Base-by-base conservation (phyloP, 148 eudicot species). In the Chenopodium berlandieri region DNA sequence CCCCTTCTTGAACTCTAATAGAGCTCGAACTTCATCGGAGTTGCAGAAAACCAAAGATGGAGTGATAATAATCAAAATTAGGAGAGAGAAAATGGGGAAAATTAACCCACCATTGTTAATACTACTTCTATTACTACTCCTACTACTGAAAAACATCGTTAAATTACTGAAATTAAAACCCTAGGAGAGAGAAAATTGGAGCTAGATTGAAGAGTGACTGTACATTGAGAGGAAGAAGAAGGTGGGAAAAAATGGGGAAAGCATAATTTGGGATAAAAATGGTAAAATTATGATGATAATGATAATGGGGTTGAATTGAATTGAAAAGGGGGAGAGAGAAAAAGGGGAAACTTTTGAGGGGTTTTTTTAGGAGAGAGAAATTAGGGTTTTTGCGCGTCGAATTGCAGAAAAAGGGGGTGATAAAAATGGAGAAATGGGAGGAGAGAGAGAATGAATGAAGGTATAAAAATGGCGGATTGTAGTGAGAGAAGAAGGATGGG, bases 1-100 rank as follows among this genome's bases (percentile, higher is more conserved):
- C 75, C 99, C 99, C 73, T 96, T 96, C 31, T 72, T 89, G 92
- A 96, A 96, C 89, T 96, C 99, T 32, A 94, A 87, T 0, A 92
- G 84, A 32, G 98, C 89, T 30, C 89, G 88, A 71, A 95, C 71
- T 78, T 95, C 98, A 14, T 88, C 90, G 4, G 82, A 79, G 7
- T 78, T 82, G 13, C 83, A 84, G 48, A 76, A 40, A 62, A 58
- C 66, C 17, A 71, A 56, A 37, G 60, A 71, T 32, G 66, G 77
- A 56, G 25, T 8, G 72, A 78, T 23, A n/a, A 75, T 70, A n/a
- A 75, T 37, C 56, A 82, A 81, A 27, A 63, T 17, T n/a, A 83
- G 32, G 66, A 84, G 80, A 30, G 84, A 79, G 77, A 48, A 37
- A 48, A 65, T 58, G 67, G 31, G 71, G 20, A 31, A 10, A 82